Evolutionary conservation across 305 asterid species (phyloP).

Genomic region (Caryopteris hybrid): DNA sequence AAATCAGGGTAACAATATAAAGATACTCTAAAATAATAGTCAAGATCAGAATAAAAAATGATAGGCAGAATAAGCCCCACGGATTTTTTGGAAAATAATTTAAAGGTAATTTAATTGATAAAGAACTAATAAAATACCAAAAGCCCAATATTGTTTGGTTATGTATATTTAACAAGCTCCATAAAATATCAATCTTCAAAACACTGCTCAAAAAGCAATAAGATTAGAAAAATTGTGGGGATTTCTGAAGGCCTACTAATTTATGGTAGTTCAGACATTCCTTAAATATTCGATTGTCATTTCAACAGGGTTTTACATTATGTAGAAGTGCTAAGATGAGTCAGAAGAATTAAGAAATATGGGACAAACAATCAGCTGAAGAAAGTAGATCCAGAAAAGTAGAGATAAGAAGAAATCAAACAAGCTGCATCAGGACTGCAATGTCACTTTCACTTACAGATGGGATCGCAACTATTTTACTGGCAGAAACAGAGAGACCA

Average conservation of each 20-base stretch:
- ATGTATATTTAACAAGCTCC: background rate
- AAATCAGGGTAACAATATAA: slow-evolving; percentile 10
- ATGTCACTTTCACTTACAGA: slow-evolving; percentile 51
- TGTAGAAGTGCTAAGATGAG: background rate
- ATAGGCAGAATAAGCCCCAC: slow-evolving; percentile 4
- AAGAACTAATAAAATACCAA: background rate
- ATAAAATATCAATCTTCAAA: background rate
- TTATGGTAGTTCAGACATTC: slow-evolving; percentile 5
- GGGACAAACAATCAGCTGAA: background rate
- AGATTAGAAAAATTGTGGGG: background rate
- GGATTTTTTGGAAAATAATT: background rate
- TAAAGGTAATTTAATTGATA: too few species aligned
- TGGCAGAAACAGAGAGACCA: slow-evolving; percentile 84
- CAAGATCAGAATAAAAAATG: background rate
- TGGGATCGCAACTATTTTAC: slow-evolving; percentile 71
- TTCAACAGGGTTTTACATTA: slow-evolving; percentile 13
- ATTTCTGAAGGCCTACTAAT: background rate
- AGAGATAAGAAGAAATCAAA: background rate
- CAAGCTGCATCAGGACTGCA: background rate
- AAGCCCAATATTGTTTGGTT: background rate
- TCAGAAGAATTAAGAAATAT: background rate
- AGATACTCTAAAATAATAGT: background rate
- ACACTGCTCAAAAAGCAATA: background rate
- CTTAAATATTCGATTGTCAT: background rate
- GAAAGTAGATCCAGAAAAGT: background rate